Conservation (phyloP, 2,329 filamentous ascomycete species). For the Clonostachys rosea region DNA sequence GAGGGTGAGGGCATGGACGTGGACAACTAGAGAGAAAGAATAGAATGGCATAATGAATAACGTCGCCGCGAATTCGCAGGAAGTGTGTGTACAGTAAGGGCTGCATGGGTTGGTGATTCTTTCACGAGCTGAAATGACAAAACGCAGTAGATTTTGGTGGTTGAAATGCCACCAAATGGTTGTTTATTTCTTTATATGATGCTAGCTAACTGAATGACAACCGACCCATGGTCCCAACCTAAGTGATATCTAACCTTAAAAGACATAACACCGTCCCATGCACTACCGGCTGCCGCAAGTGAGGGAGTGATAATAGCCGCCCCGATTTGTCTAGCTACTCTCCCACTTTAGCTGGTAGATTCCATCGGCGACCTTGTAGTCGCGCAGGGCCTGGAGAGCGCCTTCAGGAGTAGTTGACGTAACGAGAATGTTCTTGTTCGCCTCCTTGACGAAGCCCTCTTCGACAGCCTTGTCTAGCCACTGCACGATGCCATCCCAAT, state of each 20-base stretch:
- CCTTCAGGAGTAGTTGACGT: conserved; percentile 70
- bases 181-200: not conserved
- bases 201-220: not conserved
- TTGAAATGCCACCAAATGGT: no score
- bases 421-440: conserved; percentile 71
- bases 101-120: no score
- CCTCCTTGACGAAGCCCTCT: conserved; percentile 70
- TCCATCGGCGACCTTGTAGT: conserved; percentile 72
- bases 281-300: no score
- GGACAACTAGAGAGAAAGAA: conserved; percentile 19
- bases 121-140: no score
- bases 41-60: conserved; percentile 6
- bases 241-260: no score
- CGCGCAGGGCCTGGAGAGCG: conserved; percentile 63
- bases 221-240: no score
- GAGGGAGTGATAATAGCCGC: no score
- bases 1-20: conserved; percentile 28
- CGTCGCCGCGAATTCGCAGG: not conserved
- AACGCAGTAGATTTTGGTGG: no score
- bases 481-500: conserved; percentile 80
- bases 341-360: conserved; percentile 82
- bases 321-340: conserved; percentile 36
- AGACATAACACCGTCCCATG: no score
- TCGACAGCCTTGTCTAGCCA: conserved; percentile 77
- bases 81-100: no score